Evolutionary conservation across 2,329 filamentous ascomycete genomes (phyloP), one percentile per base, ranked within the genome.

Genomic region (Fusarium nanum): DNA sequence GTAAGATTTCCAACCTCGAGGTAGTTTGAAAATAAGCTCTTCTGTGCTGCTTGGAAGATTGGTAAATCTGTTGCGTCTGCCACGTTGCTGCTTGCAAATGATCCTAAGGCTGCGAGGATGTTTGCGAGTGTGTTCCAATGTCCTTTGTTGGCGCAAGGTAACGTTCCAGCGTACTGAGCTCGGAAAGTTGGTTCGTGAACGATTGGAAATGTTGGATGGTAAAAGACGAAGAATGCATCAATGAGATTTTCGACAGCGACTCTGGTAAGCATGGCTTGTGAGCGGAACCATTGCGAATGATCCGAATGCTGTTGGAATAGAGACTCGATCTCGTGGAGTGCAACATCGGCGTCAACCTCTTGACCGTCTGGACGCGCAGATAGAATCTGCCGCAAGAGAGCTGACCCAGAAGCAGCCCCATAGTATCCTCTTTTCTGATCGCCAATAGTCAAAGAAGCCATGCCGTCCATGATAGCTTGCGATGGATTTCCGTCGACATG

Each of bases 131-230:
- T 67, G 3, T 67, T 58, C 67, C 67, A 70, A 9, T 56, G 54
- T 3, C 46, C 54, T 49, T 59, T 67, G 20, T 70, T 66, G 10
- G 62, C 54, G 18, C 67, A 62, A 6, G 56, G 56, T 2, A 70
- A 28, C 0, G 62, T 59, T 5, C 67, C 66, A 2, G 56, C 61
- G 14, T 58, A 63, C 7, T 70, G 67, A 0, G 67, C 67, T 44
- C 67, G 42, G 20, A 70, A 70, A 3, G 67, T 70, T 7, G 67
- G 62, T 20, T 70, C 67, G 32, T 70, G 67, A 0, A 70, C 67
- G 9, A 70, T 64, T 6, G 67, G 67, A 12, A 59, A 67, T 0
- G 57, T 63, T 1, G 57, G 57, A 7, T 70, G 67, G 7, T 70
- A 70, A 14, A 70, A 56, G 5, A 54, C 41, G 7, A 70, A 70